Evolutionary conservation across 495 filamentous ascomycete species (phyloP), one percentile per base, ranked within the genome.

Genomic region (Parmelia sp.): DNA sequence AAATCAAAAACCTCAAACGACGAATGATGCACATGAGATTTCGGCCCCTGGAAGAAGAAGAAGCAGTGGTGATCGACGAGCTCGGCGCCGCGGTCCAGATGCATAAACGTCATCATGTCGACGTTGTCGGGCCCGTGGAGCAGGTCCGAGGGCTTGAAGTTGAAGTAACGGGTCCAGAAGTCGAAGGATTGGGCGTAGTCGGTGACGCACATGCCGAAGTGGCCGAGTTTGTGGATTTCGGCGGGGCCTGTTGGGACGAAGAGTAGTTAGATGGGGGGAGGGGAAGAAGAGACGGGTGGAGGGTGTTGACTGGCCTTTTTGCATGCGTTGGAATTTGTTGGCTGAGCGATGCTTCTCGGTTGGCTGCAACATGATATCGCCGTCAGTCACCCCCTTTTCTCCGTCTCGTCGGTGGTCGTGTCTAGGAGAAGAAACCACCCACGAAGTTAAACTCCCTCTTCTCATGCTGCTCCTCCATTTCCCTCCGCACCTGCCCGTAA

Each of bases 1-100:
- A 88, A 89, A 70, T 92, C 88, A 71, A 88, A 82, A 10, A 89
- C 87, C 72, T 92, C 88, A 63, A 87, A 92, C 5, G 81, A 85
- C 35, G 82, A 83, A 70, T 92, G 89, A 71, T 91, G 88, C 3
- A 91, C 84, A 69, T 88, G 84, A 21, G 75, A 73, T 21, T 79
- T 80, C 9, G 79, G 72, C 5, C 79, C 80, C n/a, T 75, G 65
- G 67, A 78, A 79, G 68, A 91, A 79, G 79, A 90, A 90, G 71
- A 91, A 85, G n/a, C 73, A 78, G 74, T 91, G 89, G 67, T 92
- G 89, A 70, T 92, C 88, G 0, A 86, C 83, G 60, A 78, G 73
- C 6, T 83, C 79, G 0, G 72, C 67, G 0, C 88, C 88, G 9
- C 80, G 79, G 68, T 90, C 80, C 11, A 92, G 76, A 56, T 90